Evolutionary conservation across 176 grass and related monocot genomes (phyloP).

Genomic region (Tillandsia leiboldiana): DNA sequence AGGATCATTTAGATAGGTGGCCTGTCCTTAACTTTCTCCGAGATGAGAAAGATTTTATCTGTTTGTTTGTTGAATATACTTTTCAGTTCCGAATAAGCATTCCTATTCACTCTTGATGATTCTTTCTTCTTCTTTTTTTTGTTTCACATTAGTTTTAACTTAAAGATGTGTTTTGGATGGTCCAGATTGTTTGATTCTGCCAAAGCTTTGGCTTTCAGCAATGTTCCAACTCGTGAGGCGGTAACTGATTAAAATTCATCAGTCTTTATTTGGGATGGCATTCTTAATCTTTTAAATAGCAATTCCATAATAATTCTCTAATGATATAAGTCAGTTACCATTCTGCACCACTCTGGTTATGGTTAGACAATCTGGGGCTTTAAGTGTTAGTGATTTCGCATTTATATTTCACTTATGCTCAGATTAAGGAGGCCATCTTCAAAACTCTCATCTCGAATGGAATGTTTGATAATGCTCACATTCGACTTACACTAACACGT

Average conservation of each 20-base stretch:
- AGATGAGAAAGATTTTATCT: neutral
- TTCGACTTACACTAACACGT: slow-evolving; percentile 86
- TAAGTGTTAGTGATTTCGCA: neutral
- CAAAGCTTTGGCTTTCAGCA: slow-evolving; percentile 86
- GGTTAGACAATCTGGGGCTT: neutral
- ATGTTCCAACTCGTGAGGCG: slow-evolving; percentile 69
- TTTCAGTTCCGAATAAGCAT: neutral
- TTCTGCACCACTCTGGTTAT: neutral
- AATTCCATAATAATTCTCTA: neutral
- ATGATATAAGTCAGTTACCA: neutral
- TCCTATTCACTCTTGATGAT: neutral
- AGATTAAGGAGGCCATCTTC: slow-evolving; percentile 93
- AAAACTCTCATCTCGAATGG: slow-evolving; percentile 86
- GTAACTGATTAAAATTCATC: slow-evolving; percentile 31
- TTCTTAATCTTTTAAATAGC: neutral
- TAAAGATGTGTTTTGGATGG: slow-evolving; percentile 10
- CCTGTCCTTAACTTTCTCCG: slow-evolving; percentile 16
- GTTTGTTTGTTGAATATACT: neutral
- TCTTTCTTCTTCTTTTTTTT: slow-evolving; percentile 7
- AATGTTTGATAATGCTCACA: slow-evolving; percentile 94
- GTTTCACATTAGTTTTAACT: slow-evolving; percentile 6
- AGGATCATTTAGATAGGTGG: slow-evolving; percentile 95
- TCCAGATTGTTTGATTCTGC: slow-evolving; percentile 90
- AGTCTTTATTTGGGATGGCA: neutral
- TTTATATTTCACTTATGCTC: slow-evolving; percentile 20